Percentiles rank a stretch among this genome's conserved stretches.
Evolutionary conservation across 441 rosid species (phyloP).

Genomic region (Mallotus repandus): DNA sequence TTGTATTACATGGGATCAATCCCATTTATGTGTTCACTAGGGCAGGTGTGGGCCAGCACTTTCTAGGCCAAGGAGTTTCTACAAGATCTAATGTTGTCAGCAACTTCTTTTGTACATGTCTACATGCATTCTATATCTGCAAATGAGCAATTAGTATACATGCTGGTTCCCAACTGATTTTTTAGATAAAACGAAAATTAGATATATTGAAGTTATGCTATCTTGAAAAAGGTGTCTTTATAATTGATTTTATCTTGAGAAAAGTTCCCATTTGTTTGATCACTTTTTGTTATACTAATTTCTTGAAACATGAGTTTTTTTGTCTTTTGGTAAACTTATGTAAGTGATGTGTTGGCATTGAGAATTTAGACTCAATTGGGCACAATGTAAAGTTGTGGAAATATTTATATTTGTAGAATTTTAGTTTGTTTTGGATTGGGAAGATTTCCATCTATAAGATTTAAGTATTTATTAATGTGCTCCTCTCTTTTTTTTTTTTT

Average conservation of each 20-base stretch:
- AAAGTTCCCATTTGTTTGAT: background rate
- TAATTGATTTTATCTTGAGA: background rate
- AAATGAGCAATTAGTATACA: too few relatives aligned
- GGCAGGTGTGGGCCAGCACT: too few relatives aligned
- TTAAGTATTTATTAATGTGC: slow-evolving; percentile 17
- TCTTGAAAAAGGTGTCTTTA: background rate
- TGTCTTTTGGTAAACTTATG: background rate
- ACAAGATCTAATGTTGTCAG: too few relatives aligned
- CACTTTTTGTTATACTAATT: background rate
- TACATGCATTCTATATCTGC: too few relatives aligned
- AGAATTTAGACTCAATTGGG: background rate
- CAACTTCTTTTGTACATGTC: background rate
- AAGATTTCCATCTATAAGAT: background rate
- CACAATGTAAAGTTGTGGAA: background rate
- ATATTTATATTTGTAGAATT: background rate
- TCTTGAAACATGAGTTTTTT: slow-evolving; percentile 3
- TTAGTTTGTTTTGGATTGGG: background rate
- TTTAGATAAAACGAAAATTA: background rate
- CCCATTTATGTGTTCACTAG: too few relatives aligned
- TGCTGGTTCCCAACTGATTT: too few relatives aligned
- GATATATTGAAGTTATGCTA: background rate
- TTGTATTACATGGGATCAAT: too few relatives aligned
- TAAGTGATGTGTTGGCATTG: slow-evolving; percentile 1
- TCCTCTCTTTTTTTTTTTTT: slow-evolving; percentile 16
- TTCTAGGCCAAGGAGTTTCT: too few relatives aligned